phyloP scores from a whole-genome alignment of 148 eudicot genomes.

The Fagopyrum homotropicum region DNA sequence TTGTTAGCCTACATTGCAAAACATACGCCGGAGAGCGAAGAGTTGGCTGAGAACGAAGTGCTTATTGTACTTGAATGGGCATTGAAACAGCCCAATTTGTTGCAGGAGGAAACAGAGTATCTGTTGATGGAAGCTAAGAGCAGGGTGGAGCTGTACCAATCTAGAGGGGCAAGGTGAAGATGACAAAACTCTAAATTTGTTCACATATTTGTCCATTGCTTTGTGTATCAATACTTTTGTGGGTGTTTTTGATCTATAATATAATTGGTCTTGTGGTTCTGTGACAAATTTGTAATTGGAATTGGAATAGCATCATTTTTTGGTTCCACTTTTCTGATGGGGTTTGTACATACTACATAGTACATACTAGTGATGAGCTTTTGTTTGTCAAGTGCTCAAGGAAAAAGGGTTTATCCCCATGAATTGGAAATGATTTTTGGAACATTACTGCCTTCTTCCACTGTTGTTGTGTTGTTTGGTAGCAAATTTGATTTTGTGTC shows the following conservation, averaged over 20 bases:
- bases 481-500: neutral
- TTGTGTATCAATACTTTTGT: neutral
- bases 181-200: neutral
- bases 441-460: neutral
- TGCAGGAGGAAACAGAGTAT: constrained; percentile 47
- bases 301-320: neutral
- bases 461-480: neutral
- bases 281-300: neutral
- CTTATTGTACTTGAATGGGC: constrained; percentile 83
- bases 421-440: no score
- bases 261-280: neutral
- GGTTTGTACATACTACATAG: no score
- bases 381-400: no score
- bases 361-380: no score
- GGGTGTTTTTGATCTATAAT: neutral
- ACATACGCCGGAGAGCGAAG: constrained; percentile 77
- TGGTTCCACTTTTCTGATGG: neutral
- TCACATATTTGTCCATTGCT: neutral
- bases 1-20: constrained; percentile 60
- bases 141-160: constrained; percentile 73
- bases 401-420: no score
- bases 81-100: constrained; percentile 55
- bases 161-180: constrained; percentile 53
- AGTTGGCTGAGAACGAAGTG: constrained; percentile 64
- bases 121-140: constrained; percentile 65